Evolutionary conservation across 768 basidiomycete species (phyloP).

Genomic region (Trametes cinnabarina): DNA sequence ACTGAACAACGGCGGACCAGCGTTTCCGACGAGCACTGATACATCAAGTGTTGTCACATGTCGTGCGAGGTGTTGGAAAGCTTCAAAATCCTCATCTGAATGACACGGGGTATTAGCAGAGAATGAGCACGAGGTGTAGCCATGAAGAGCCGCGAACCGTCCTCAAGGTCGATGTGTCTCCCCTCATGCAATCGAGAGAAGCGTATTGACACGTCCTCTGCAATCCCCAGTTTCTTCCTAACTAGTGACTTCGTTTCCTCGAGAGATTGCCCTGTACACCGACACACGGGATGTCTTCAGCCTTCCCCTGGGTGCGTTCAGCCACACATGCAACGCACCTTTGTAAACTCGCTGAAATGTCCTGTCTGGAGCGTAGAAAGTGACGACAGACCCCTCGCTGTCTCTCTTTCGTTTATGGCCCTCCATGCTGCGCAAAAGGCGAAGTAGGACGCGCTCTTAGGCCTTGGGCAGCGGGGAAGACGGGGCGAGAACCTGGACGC

Average conservation of each 20-base stretch:
- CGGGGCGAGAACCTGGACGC: neutral
- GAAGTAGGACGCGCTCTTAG: neutral
- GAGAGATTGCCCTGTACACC: slow-evolving; percentile 56
- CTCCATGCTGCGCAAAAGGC: slow-evolving; percentile 1
- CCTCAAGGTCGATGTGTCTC: slow-evolving; percentile 65
- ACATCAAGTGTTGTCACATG: slow-evolving; percentile 7
- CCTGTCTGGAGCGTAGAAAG: slow-evolving; percentile 37
- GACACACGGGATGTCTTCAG: neutral
- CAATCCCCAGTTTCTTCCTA: slow-evolving; percentile 58
- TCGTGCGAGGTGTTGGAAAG: slow-evolving; percentile 52
- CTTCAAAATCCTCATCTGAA: slow-evolving; percentile 78
- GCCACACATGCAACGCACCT: slow-evolving; percentile 28
- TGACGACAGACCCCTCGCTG: slow-evolving; percentile 33
- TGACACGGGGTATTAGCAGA: slow-evolving; percentile 2
- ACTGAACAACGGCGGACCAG: neutral
- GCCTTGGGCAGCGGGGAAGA: neutral
- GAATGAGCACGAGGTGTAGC: neutral
- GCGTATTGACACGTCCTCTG: slow-evolving; percentile 33
- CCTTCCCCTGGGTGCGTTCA: neutral
- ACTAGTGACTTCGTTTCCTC: slow-evolving; percentile 56
- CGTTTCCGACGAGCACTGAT: slow-evolving; percentile 7
- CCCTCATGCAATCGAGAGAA: slow-evolving; percentile 55
- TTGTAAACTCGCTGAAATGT: slow-evolving; percentile 44
- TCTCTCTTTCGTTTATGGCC: slow-evolving; percentile 8
- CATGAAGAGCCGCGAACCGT: slow-evolving; percentile 47